Evolutionary conservation across 1,284 basidiomycete species (phyloP), one percentile per base, ranked within the genome.

Genomic region (Ustilago bromivora): DNA sequence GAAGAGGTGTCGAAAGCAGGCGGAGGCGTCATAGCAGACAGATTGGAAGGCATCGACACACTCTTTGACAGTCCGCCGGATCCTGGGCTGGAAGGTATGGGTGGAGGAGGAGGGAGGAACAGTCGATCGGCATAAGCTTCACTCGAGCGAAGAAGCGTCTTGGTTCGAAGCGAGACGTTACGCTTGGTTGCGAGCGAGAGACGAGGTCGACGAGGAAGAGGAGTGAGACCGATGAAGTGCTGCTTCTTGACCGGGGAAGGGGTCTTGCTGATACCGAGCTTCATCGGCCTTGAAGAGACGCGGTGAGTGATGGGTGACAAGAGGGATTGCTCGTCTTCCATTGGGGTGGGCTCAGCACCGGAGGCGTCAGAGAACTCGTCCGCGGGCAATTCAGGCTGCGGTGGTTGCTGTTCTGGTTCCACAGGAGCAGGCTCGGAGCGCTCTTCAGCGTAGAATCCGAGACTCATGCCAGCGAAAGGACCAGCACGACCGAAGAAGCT

Each of bases 401-500:
- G 19, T 17, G 51, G n/a, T 8, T 43, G 31, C 19, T 19, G 43
- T 13, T 11, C 23, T 9, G 7, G 28, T 5, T 41, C 23, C 28
- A 56, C 53, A 12, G 67, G 36, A 2, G 55, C 40, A 10, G 49
- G 35, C 28, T 68, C 65, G 19, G 55, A 59, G 23, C 78, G 73
- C 57, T 80, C 78, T 57, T 80, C 75, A 10, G 72, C 71, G 43
- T 80, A 80, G 56, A 80, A 80, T 10, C 75, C 78, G 17, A 80
- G 68, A 23, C 66, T 78, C 19, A 74, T 72, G 3, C 65, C 74
- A 23, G 47, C 40, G 59, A 79, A 73, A n/a, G 76, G 71, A 3
- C 75, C 71, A 13, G 78, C 75, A 6, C 78, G 60, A 17, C 78
- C 78, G 41, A 78, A 76, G 71, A 80, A 80, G 65, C 78, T 78